Percentiles rank a stretch among this genome's conserved stretches.
Evolutionary conservation across 495 filamentous ascomycete genomes (phyloP).

Genomic region (Elasticomyces elasticus): DNA sequence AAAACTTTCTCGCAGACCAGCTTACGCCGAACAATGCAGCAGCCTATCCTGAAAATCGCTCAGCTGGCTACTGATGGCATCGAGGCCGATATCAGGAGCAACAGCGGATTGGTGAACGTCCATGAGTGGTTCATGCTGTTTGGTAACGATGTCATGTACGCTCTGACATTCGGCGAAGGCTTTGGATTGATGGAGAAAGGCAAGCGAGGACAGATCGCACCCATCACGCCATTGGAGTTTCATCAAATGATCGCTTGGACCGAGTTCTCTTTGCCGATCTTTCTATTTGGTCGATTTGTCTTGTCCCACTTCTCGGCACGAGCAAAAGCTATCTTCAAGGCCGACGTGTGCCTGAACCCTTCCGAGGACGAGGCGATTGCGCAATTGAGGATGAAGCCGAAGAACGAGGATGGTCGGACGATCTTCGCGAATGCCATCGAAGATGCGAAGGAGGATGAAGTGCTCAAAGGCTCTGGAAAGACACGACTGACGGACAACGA

Average conservation of each 20-base stretch:
- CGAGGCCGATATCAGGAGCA: neutral
- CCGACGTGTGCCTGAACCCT: slow-evolving; percentile 32
- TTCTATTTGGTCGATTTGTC: neutral
- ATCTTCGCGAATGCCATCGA: slow-evolving; percentile 16
- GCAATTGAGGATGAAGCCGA: slow-evolving; percentile 6
- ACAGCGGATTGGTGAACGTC: slow-evolving; percentile 33
- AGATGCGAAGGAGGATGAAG: slow-evolving; percentile 18
- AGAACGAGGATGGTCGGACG: neutral
- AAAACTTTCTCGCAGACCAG: slow-evolving; percentile 12
- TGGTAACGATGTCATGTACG: slow-evolving; percentile 44
- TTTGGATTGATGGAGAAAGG: slow-evolving; percentile 41
- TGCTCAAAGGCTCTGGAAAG: slow-evolving; percentile 5
- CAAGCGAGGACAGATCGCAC: neutral
- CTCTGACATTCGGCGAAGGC: slow-evolving; percentile 48
- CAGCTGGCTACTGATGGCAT: slow-evolving; percentile 14
- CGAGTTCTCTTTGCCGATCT: neutral
- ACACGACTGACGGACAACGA: slow-evolving; percentile 30
- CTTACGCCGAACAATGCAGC: slow-evolving; percentile 19
- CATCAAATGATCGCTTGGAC: slow-evolving; percentile 1
- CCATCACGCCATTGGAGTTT: neutral
- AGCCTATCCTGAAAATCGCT: slow-evolving; percentile 1
- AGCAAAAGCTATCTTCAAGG: neutral
- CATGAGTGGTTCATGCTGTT: slow-evolving; percentile 46
- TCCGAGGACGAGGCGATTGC: slow-evolving; percentile 7
- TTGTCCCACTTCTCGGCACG: neutral